Percentiles rank a stretch among this genome's conserved stretches.
phyloP scores from a whole-genome alignment of 306 rosid species.

The barrel medic (Medicago truncatula) region MtrunA17r5.0-ANR NC_053048.1:27531001-27531500 shows the following conservation, averaged over 20 bases:
- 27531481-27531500: constrained; percentile 27
- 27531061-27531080: neutral
- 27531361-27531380: neutral
- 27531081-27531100: neutral
- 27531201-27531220: neutral
- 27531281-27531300: neutral
- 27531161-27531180: neutral
- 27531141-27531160: neutral
- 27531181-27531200: neutral
- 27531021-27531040: neutral
- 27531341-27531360: neutral
- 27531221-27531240: neutral
- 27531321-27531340: neutral
- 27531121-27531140: neutral
- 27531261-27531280: neutral
- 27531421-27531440: neutral
- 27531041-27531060: neutral
- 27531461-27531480: constrained; percentile 1
- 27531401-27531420: too few relatives aligned
- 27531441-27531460: constrained; percentile 35
- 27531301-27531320: neutral
- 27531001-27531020: neutral
- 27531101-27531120: neutral
- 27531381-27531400: neutral
- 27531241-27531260: neutral